Conservation (phyloP, 2,329 filamentous ascomycete species). For the Colletotrichum destructivum region DNA sequence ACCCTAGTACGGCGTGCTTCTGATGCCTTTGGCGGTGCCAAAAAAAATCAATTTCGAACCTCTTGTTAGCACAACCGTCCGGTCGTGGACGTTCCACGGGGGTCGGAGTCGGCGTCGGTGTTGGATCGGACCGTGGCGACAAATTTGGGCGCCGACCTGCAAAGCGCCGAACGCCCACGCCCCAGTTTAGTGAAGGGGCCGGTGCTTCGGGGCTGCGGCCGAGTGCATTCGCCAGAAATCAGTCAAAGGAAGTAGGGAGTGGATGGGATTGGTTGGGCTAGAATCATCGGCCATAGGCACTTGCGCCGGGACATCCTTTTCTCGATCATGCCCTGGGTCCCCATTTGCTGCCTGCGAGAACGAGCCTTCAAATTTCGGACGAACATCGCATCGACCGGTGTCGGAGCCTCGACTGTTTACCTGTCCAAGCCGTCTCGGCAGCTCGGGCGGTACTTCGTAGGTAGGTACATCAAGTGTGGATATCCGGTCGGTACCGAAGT, state of each 20-base stretch:
- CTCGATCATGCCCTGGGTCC: background rate
- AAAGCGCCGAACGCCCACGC: background rate
- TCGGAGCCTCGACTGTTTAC: background rate
- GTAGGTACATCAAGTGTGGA: background rate
- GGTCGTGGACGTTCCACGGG: no score
- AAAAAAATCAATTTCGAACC: no score
- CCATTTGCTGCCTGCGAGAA: background rate
- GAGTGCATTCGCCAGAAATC: background rate
- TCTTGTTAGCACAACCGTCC: background rate
- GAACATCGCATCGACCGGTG: background rate
- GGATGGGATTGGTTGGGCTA: background rate
- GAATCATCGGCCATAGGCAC: background rate
- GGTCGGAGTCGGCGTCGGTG: slow-evolving; percentile 7
- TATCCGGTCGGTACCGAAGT: background rate
- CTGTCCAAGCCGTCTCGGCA: background rate
- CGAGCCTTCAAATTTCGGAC: background rate
- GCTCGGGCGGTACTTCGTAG: background rate
- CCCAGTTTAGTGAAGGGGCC: background rate
- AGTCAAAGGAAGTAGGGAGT: no score
- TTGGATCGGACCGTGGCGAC: background rate
- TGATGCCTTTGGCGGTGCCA: background rate
- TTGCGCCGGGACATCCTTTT: background rate
- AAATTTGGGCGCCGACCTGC: background rate
- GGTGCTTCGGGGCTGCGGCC: background rate
- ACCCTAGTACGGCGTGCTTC: background rate